Percentiles rank a stretch among this genome's conserved stretches.
These are phyloP conservation scores for Oenanthe sinensis DNA, from an alignment of 129 eudicot species.

Conservation along the genomic window DNA sequence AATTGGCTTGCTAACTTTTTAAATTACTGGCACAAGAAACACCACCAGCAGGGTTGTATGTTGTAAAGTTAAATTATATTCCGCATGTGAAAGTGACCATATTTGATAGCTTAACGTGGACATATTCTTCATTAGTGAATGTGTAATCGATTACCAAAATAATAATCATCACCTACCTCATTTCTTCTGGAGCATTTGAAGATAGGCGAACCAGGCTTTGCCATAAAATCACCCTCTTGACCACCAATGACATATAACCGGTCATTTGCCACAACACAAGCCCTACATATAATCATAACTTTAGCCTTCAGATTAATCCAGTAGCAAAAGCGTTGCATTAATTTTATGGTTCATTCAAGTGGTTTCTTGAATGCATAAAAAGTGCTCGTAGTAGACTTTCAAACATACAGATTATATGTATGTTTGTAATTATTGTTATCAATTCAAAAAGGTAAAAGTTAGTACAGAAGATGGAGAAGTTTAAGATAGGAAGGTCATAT, in stretches of 20 bases:
- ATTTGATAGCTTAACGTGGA: not conserved
- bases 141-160: not conserved
- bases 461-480: not conserved
- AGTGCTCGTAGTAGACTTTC: not conserved
- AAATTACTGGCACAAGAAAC: not conserved
- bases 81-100: no score
- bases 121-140: not conserved
- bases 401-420: not conserved
- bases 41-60: not conserved
- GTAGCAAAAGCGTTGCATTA: not conserved
- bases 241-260: constrained; percentile 68
- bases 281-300: constrained; percentile 23
- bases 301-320: not conserved
- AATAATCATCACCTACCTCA: constrained; percentile 32
- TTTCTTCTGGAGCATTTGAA: constrained; percentile 85
- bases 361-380: not conserved
- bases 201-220: constrained; percentile 78
- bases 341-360: not conserved
- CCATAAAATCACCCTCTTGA: constrained; percentile 88
- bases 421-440: not conserved
- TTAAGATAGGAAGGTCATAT: not conserved
- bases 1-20: not conserved
- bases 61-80: not conserved
- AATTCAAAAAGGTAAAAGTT: not conserved
- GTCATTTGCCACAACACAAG: constrained; percentile 54